Evolutionary conservation across 257 asterid genomes (phyloP), one percentile per base, ranked within the genome.

Genomic region (Solanum sejunctum): DNA sequence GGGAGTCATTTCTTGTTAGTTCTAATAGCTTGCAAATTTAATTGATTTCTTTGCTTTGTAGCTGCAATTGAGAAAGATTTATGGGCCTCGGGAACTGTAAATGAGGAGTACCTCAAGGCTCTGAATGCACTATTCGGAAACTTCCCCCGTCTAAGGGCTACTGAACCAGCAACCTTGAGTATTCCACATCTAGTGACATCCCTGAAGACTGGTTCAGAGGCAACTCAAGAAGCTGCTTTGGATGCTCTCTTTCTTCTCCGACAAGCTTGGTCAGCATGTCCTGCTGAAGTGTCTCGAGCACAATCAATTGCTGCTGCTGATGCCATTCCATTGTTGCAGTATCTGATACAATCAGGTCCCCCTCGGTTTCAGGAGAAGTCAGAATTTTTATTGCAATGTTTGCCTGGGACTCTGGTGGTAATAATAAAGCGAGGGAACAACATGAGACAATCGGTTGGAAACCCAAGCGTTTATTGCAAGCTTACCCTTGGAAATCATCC

Each of bases 211-310:
- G 97, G 97, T 23, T 91, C 97, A 4, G 98, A 97, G 92, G 97
- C 97, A 71, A 91, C 97, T 81, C 99, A 97, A 93, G 99, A 97
- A 92, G 98, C 99, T 84, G 98, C 99, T 41, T 92, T 97, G 92
- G 99, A 97, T 83, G 94, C 98, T 10, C 91, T 97, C 58, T 95
- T 92, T 88, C 92, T 95, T 88, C 98, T 97, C 70, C 86, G 99
- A 89, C 98, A 97, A 89, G 98, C 99, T 69, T 97, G 99, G 99
- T 92, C 98, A 16, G 99, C 99, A 7, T 95, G 99, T 86, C 98
- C 97, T 15, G 97, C 98, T 28, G 99, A 97, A 90, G 95, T 97
- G 86, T 97, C 99, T 84, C 90, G 98, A 64, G 98, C 99, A 2
- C 99, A 97, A 73, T 95, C 98, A 81, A 95, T 95, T 73, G 98